Base-by-base conservation (phyloP, 768 basidiomycete genomes). In the Suillus subluteus region DNA sequence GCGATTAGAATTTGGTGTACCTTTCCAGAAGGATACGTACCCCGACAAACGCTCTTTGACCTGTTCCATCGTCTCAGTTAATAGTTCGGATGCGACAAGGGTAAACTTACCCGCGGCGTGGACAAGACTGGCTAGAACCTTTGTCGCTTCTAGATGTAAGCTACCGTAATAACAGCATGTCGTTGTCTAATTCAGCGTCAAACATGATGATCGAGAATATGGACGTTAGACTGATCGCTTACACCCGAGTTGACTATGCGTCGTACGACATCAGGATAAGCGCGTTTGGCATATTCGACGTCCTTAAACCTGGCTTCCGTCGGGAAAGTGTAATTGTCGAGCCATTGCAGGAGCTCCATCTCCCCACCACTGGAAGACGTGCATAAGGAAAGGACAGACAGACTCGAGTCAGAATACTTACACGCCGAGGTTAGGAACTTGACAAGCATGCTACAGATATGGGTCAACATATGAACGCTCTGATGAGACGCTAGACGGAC, bases 161-260 rank as follows among this genome's bases (percentile, higher is more conserved):
- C 88, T 91, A 9, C 88, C 94, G 74, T 94, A 97, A 77, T 96
- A 98, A 75, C 94, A 98, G 73, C 90, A 94, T 0, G 96, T 98
- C 1, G 96, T 98, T 1, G 95, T 97, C 96, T 95, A 72, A 37
- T n/a, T 46, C 18, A 61, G 43, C 30, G 18, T 70, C 58, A 54
- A 41, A 69, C 41, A 65, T 44, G 63, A 64, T 64, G 63, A 11
- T 23, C n/a, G 26, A 6, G 48, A 50, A 15, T 67, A 55, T 30
- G 30, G 61, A 41, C 13, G 40, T 41, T 41, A 41, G 13, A 62
- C 58, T 32, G 44, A 58, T 54, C 21, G 82, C 90, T 71, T 75
- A 97, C 96, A 59, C 95, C 96, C 41, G 79, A 86, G 66, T 91
- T 83, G 58, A 98, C 82, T 23, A 88, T 82, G 23, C 91, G 82